Evolutionary conservation across 768 basidiomycete species (phyloP), one percentile per base, ranked within the genome.

Genomic region (Termitomyces sp.): DNA sequence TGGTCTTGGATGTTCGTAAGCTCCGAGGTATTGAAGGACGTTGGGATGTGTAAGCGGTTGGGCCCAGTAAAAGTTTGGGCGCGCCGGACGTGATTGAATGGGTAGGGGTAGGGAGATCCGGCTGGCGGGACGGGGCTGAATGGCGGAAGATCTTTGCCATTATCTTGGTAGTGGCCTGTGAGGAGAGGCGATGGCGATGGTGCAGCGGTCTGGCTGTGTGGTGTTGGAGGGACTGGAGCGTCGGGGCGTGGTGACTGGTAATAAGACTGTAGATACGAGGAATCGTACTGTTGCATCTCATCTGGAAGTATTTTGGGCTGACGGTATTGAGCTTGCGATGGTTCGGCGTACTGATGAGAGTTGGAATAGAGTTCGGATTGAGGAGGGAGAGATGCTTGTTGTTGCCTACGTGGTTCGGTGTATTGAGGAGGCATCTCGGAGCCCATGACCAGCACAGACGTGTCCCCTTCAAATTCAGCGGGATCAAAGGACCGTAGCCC

Each of bases 101-200:
- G 89, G 68, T 84, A 89, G 0, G 90, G 91, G 59, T 89, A 91
- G 2, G 91, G 91, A 4, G 91, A 92, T 9, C 90, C 89, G 5
- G 75, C 81, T 6, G 81, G 81, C 9, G 78, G 76, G 2, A 83
- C 74, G 0, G 85, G 83, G 61, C 82, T 86, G 63, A 78, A 79
- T 0, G 76, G 73, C 1, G 75, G 74, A 34, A 74, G 66, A 5
- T 73, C 70, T 58, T 77, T 72, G 42, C 70, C 72, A 54, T 70
- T 58, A 31, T 70, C 70, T 15, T 75, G 76, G 49, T 81, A 81
- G 58, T 75, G 76, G 44, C 77, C 78, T 1, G 84, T 81, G 22
- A 87, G 68, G 27, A 85, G 72, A 0, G 89, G 89, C 1, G 86
- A 88, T 0, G 88, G 90, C 0, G 88, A 86, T 0, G 88, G 87